Conservation (phyloP, 1,139 yeast species). For the Taiozyma sp. region DNA sequence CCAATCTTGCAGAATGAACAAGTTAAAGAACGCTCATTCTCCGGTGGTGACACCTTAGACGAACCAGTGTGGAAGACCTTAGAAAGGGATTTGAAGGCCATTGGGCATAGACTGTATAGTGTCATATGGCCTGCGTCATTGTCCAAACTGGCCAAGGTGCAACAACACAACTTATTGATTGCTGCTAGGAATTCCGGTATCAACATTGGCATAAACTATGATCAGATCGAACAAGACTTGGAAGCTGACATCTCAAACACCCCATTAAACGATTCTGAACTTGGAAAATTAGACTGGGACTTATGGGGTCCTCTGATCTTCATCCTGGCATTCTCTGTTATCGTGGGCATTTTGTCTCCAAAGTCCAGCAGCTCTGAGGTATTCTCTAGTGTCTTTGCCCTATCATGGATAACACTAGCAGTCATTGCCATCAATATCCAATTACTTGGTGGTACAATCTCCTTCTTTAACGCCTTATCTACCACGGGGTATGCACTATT, state of each 20-base stretch:
- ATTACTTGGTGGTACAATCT: conserved; percentile 66
- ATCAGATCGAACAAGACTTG: conserved; percentile 29
- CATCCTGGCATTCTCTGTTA: conserved; percentile 58
- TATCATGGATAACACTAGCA: conserved; percentile 52
- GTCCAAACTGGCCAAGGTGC: conserved; percentile 38
- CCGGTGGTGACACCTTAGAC: conserved; percentile 83
- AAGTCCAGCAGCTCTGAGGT: conserved; percentile 36
- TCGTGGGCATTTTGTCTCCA: conserved; percentile 37
- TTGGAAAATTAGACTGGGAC: conserved; percentile 64
- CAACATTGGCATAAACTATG: conserved; percentile 33
- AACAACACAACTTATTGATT: conserved; percentile 39
- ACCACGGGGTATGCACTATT: conserved; percentile 81
- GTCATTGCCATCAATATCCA: conserved; percentile 64
- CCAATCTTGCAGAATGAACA: conserved; percentile 38
- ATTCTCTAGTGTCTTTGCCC: conserved; percentile 62
- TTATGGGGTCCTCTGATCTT: conserved; percentile 87
- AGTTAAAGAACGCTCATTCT: conserved; percentile 65
- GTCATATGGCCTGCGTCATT: conserved; percentile 70
- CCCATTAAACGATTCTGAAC: conserved; percentile 22
- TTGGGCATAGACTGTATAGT: conserved; percentile 58
- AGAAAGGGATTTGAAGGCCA: conserved; percentile 60
- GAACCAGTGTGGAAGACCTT: conserved; percentile 75
- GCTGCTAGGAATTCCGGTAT: conserved; percentile 45
- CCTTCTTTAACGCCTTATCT: conserved; percentile 75
- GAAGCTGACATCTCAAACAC: conserved; percentile 21